These are phyloP conservation scores for Agroathelia rolfsii DNA, from an alignment of 1,284 basidiomycete species.

Conservation along the genomic window DNA sequence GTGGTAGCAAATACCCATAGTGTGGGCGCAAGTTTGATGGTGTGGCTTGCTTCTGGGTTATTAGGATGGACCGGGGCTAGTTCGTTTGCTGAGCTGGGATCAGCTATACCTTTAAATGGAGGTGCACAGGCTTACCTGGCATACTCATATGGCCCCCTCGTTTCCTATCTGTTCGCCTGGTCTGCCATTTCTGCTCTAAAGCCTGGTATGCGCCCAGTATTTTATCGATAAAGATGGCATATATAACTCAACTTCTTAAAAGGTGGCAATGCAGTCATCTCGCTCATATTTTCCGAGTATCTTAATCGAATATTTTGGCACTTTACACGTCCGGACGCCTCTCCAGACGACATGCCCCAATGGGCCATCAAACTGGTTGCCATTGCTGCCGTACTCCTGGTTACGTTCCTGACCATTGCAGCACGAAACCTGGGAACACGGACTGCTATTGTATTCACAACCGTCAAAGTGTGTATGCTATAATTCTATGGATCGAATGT, in stretches of 20 bases:
- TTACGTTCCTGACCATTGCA: slow-evolving; percentile 72
- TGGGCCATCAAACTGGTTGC: slow-evolving; percentile 94
- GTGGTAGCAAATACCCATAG: slow-evolving; percentile 80
- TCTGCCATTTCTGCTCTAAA: slow-evolving; percentile 83
- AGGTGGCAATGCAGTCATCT: slow-evolving; percentile 63
- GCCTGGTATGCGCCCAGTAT: slow-evolving; percentile 55
- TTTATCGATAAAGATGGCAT: too few relatives aligned
- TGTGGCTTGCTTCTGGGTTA: slow-evolving; percentile 74
- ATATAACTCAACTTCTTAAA: too few relatives aligned
- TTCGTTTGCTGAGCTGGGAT: slow-evolving; percentile 82
- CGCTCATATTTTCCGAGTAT: slow-evolving; percentile 79
- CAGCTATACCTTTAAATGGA: slow-evolving; percentile 78
- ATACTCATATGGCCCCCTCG: slow-evolving; percentile 81
- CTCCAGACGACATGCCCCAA: slow-evolving; percentile 72
- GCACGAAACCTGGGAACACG: slow-evolving; percentile 74
- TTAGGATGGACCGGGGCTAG: slow-evolving; percentile 92
- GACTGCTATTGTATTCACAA: slow-evolving; percentile 78
- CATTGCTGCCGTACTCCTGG: slow-evolving; percentile 56
- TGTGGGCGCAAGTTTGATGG: slow-evolving; percentile 72
- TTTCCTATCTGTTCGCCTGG: slow-evolving; percentile 85
- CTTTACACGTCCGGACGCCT: slow-evolving; percentile 47
- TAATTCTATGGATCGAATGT: too few relatives aligned
- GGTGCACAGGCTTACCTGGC: slow-evolving; percentile 88
- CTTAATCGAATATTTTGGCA: slow-evolving; percentile 73
- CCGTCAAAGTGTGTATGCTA: slow-evolving; percentile 77